phyloP scores from a whole-genome alignment of 192 early-diverging fungal species.

The Podila epicladia region DNA sequence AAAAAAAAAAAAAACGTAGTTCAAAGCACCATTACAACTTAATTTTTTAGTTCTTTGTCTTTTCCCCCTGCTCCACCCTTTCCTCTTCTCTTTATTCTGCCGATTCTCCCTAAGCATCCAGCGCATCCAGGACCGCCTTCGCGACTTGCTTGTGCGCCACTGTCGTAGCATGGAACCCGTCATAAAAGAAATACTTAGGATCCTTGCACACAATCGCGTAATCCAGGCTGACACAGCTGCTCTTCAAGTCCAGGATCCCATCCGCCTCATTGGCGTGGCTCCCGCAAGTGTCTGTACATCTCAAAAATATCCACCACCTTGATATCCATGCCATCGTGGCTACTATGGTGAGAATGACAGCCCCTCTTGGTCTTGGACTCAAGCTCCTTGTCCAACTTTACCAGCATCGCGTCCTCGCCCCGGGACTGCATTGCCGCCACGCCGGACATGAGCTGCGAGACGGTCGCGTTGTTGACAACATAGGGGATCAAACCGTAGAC shows the following conservation, averaged over 20 bases:
- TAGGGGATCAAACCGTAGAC: slow-evolving; percentile 12
- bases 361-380: not conserved
- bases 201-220: slow-evolving; percentile 31
- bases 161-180: slow-evolving; percentile 25
- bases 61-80: no score
- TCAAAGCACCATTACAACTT: no score
- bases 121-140: slow-evolving; percentile 6
- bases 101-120: no score
- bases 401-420: slow-evolving; percentile 11
- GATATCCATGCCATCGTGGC: slow-evolving; percentile 7
- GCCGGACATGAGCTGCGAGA: not conserved
- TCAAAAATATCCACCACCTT: slow-evolving; percentile 5
- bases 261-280: slow-evolving; percentile 13
- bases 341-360: no score
- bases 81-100: no score
- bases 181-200: slow-evolving; percentile 27
- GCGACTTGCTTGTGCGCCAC: slow-evolving; percentile 28
- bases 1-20: no score
- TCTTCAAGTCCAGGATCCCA: slow-evolving; percentile 22
- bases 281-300: not conserved
- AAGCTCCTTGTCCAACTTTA: slow-evolving; percentile 1
- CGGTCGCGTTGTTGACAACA: slow-evolving; percentile 16
- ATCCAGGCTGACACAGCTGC: slow-evolving; percentile 29
- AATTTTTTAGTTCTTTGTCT: no score
- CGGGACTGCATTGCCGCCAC: not conserved